Base-by-base conservation (phyloP, 495 filamentous ascomycete genomes). In the Hyaloscypha variabilis region DNA sequence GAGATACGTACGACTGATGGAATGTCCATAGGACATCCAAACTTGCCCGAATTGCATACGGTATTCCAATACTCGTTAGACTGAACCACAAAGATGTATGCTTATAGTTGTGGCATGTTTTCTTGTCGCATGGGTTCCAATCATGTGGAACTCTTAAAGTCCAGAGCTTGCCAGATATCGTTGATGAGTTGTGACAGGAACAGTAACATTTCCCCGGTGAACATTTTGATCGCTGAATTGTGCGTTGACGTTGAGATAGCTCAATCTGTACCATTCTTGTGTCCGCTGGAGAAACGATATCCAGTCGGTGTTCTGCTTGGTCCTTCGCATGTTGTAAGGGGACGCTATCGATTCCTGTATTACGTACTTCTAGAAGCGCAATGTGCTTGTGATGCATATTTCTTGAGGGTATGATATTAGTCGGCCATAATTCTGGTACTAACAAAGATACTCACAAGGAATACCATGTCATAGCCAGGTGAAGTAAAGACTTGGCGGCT, bases 31-130 rank as follows among this genome's bases (percentile, higher is more conserved):
- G n/a, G 14, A 52, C 2, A 54, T 62, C 49, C 24, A 62, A 23
- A 34, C 46, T 54, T 19, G 21, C 25, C 23, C 25, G 28, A 53
- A 62, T 17, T 25, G 25, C 60, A 23, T 6, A 26, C 4, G n/a
- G 60, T 17, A 62, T 53, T 4, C 60, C 60, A 24, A 62, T 14
- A 25, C 11, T 31, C 3, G 60, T 46, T 62, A 62, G 21, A 54
- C 46, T 62, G 29, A 62, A 23, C 46, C 60, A 53, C 19, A 62
- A 8, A 13, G 60, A 62, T 13, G 60, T 21, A 21, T 8, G 21
- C 46, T 62, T 62, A 11, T 14, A 28, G 36, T 58, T 58, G 8
- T 21, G 31, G 28, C 55, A 58, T 34, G 55, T 23, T 36, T 26
- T 11, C 19, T 58, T 58, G n/a, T 58, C 24, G 55, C 55, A 58